phyloP scores from a whole-genome alignment of 1,284 basidiomycete genomes.

The Rhodotorula sp. region DNA sequence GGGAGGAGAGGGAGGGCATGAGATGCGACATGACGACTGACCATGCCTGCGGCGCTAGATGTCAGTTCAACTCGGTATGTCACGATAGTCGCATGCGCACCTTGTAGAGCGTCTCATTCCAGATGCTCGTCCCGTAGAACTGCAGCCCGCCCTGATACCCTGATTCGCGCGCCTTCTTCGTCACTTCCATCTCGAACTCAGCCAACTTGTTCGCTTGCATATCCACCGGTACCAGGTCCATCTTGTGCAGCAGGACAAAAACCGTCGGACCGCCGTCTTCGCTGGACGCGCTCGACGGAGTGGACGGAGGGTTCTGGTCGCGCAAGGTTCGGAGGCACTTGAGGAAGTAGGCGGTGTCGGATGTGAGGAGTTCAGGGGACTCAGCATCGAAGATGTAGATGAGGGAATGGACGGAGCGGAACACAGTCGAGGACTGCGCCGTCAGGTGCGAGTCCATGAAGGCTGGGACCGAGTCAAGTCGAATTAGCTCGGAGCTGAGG shows the following conservation, averaged over 20 bases:
- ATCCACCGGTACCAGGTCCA: slow-evolving; percentile 61
- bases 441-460: slow-evolving; percentile 97
- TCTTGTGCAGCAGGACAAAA: slow-evolving; percentile 94
- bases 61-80: neutral
- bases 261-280: slow-evolving; percentile 36
- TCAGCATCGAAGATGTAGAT: slow-evolving; percentile 96
- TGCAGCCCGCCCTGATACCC: slow-evolving; percentile 43
- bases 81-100: slow-evolving; percentile 52
- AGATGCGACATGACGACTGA: slow-evolving; percentile 94
- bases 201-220: slow-evolving; percentile 58
- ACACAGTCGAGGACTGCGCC: slow-evolving; percentile 84
- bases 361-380: slow-evolving; percentile 42
- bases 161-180: slow-evolving; percentile 33
- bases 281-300: neutral
- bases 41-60: slow-evolving; percentile 69
- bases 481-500: neutral
- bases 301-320: slow-evolving; percentile 48
- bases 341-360: slow-evolving; percentile 78
- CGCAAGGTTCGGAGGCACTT: slow-evolving; percentile 77
- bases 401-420: slow-evolving; percentile 90
- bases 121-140: slow-evolving; percentile 89
- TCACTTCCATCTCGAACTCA: slow-evolving; percentile 38
- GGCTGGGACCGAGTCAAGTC: slow-evolving; percentile 49
- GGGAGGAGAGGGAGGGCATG: slow-evolving; percentile 87
- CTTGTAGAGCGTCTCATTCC: slow-evolving; percentile 95